Evolutionary conservation across 2,329 filamentous ascomycete species (phyloP).

Genomic region (Dothideomycetidae sp.): DNA sequence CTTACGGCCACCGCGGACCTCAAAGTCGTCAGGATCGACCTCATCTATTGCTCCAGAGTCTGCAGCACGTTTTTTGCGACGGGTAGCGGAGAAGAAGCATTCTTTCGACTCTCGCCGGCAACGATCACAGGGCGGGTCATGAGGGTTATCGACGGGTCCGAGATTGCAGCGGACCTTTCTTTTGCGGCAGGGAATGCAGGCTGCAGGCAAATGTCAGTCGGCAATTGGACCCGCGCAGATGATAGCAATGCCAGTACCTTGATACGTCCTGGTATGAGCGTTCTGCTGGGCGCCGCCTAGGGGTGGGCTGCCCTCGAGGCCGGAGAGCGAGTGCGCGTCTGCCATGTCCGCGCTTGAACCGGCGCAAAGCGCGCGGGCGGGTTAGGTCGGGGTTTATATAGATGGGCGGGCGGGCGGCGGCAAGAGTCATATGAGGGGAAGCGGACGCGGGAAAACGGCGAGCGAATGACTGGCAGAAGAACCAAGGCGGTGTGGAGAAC

Average conservation of each 20-base stretch:
- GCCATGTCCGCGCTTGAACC: constrained; percentile 6
- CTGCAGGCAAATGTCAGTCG: constrained; percentile 24
- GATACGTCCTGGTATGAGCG: constrained; percentile 12
- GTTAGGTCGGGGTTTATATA: not conserved
- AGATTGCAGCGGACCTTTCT: constrained; percentile 46
- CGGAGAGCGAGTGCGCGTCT: constrained; percentile 5
- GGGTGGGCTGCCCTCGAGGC: constrained; percentile 7
- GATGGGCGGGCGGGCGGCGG: not conserved
- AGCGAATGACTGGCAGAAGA: too few relatives aligned
- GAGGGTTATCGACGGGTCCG: constrained; percentile 75
- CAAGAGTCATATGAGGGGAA: not conserved
- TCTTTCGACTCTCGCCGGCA: constrained; percentile 92
- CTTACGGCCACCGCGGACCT: constrained; percentile 60
- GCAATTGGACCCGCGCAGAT: not conserved
- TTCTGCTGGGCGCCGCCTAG: constrained; percentile 1
- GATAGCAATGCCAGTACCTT: constrained; percentile 5
- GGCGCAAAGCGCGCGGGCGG: constrained; percentile 9
- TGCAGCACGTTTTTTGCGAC: constrained; percentile 72
- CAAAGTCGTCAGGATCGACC: constrained; percentile 43
- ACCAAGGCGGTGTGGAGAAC: too few relatives aligned
- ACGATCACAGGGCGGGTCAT: constrained; percentile 84
- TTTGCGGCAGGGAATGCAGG: constrained; percentile 41
- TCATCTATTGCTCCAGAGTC: constrained; percentile 32
- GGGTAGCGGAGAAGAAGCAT: constrained; percentile 90
- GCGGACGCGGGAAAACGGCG: not conserved